Base-by-base conservation (phyloP, 2,329 filamentous ascomycete species). In the Alternaria sp. region DNA sequence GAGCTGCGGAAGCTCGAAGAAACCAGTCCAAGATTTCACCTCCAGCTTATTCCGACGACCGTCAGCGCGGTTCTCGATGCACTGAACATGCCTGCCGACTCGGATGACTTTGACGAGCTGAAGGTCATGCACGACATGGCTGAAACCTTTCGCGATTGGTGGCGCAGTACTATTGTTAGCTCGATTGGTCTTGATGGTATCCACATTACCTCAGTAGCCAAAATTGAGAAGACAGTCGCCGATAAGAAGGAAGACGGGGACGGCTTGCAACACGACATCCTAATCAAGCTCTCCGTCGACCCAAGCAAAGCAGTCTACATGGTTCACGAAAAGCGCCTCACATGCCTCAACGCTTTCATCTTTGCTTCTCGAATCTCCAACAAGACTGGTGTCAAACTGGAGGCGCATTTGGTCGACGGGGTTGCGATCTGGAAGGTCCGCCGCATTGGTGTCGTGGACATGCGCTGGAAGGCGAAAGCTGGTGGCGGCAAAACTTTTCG, bases 51-150 rank as follows among this genome's bases (percentile, higher is more conserved):
- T 34, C 48, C 57, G 14, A 54, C 44, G 11, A 45, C 39, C 4
- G 4, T 34, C 11, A 44, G n/a, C 21, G 17, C 21, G 14, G 14
- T 23, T 10, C 51, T 44, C 21, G 40, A 44, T 9, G 17, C 14
- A 4, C 24, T 53, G 17, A 26, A 14, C 26, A 14, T n/a, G 14
- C 40, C 31, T 7, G 13, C 29, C 39, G 51, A 45, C 29, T 21
- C 39, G 13, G 21, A 53, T 40, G n/a, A 44, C 13, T 53, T 53
- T 34, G 51, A 53, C 3, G 51, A 53, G 51, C 39, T 53, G 17
- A 44, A 39, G 29, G 39, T 54, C 31, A 28, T 54, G 41, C 29
- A 14, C 24, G 51, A 54, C 4, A 45, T 54, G 51, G 40, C 26
- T 11, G 31, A 28, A 28, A 45, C 51, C 24, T 54, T 46, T 33